phyloP scores from a whole-genome alignment of 2,329 filamentous ascomycete species.

The Ceratocystis colombiana region DNA sequence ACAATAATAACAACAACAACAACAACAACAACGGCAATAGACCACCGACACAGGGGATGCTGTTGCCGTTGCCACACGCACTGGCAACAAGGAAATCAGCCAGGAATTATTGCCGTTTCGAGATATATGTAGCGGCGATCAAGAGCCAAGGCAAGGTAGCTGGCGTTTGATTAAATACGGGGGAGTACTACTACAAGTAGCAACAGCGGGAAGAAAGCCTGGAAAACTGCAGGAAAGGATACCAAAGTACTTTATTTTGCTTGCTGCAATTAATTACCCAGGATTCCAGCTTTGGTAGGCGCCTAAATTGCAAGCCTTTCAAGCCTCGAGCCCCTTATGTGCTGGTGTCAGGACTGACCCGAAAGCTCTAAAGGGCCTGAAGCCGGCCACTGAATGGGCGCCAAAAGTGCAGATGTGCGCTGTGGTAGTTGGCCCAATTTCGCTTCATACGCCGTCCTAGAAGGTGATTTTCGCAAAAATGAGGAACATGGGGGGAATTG shows the following conservation, averaged over 20 bases:
- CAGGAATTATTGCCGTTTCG: conserved; percentile 11
- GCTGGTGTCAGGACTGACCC: not conserved
- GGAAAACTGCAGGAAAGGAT: too few species aligned
- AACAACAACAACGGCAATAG: not conserved
- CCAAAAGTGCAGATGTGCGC: conserved; percentile 8
- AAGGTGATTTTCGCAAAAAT: conserved; percentile 7
- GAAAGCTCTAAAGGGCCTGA: conserved; percentile 7
- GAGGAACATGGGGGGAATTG: not conserved
- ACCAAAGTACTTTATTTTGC: not conserved
- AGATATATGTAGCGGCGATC: not conserved
- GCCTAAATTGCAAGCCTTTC: not conserved
- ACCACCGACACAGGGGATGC: not conserved
- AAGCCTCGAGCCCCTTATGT: not conserved
- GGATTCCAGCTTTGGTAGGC: not conserved
- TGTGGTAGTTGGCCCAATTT: conserved; percentile 5
- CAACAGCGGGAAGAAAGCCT: not conserved
- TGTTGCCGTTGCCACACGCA: conserved; percentile 1
- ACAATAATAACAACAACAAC: not conserved
- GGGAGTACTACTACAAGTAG: not conserved
- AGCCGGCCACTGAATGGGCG: not conserved
- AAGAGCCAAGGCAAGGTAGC: not conserved
- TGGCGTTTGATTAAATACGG: conserved; percentile 13
- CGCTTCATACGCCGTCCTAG: conserved; percentile 1
- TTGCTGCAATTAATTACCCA: not conserved
- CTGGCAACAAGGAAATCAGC: not conserved